A percentile compares a stretch with the other conserved stretches of the same genome.
phyloP scores from a whole-genome alignment of 2,329 filamentous ascomycete species.

The Elsinoe ampelina region DNA sequence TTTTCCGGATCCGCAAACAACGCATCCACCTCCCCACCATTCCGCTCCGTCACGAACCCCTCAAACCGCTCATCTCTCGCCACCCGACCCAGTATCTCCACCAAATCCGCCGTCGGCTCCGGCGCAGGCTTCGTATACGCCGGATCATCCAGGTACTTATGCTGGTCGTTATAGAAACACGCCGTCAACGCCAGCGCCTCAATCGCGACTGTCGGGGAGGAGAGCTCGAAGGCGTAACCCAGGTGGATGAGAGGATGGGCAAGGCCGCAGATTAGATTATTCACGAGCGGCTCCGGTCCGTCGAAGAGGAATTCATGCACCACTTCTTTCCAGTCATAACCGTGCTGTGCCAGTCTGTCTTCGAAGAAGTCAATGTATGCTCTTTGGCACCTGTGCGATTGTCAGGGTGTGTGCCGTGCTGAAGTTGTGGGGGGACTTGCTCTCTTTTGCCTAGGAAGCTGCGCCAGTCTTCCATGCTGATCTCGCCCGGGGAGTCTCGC shows the following conservation, averaged over 20 bases:
- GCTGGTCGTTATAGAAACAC: conserved; percentile 48
- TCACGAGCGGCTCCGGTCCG: conserved; percentile 67
- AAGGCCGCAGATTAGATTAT: conserved; percentile 68
- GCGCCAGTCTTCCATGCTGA: conserved; percentile 75
- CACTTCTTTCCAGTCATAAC: conserved; percentile 77
- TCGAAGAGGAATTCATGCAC: conserved; percentile 66
- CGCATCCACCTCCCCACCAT: conserved; percentile 53
- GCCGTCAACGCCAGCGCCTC: conserved; percentile 69
- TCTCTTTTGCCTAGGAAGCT: conserved; percentile 68
- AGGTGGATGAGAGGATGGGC: conserved; percentile 91
- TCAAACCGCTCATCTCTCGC: conserved; percentile 61
- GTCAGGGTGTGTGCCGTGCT: conserved; percentile 3
- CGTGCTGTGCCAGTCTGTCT: conserved; percentile 66
- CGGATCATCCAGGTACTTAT: conserved; percentile 60
- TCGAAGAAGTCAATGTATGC: conserved; percentile 95
- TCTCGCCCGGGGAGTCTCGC: conserved; percentile 74
- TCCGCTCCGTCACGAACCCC: conserved; percentile 48
- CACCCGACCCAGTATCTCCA: conserved; percentile 64
- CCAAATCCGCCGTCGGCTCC: conserved; percentile 50
- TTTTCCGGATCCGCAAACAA: conserved; percentile 64
- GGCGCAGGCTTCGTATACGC: conserved; percentile 58
- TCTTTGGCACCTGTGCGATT: conserved; percentile 59
- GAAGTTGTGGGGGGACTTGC: conserved; percentile 30
- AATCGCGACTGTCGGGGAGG: conserved; percentile 75
- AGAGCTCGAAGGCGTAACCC: conserved; percentile 84